Evolutionary conservation across 2,329 filamentous ascomycete species (phyloP).

Genomic region (Alternaria dauci): DNA sequence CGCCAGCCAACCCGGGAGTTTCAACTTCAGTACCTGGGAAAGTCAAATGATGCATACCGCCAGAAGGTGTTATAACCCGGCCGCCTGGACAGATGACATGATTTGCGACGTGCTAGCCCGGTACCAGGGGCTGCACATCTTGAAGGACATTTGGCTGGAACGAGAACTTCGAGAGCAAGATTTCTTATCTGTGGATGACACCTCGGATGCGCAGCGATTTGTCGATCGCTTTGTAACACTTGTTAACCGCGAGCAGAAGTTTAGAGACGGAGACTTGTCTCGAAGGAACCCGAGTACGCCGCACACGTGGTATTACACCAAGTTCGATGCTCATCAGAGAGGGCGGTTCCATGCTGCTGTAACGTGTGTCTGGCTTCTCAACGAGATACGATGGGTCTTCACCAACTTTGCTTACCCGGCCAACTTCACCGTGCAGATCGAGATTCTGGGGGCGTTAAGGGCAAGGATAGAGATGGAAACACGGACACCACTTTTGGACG

Average conservation of each 20-base stretch:
- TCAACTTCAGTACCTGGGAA: slow-evolving; percentile 15
- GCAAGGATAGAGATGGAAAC: background rate
- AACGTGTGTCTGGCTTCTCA: slow-evolving; percentile 32
- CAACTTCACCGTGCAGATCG: slow-evolving; percentile 9
- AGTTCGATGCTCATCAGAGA: slow-evolving; percentile 30
- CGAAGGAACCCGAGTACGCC: slow-evolving; percentile 4
- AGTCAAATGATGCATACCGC: background rate
- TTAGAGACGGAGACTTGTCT: slow-evolving; percentile 6
- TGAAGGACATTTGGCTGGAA: slow-evolving; percentile 34
- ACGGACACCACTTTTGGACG: slow-evolving; percentile 22
- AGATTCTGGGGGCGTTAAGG: background rate
- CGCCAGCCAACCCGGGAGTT: slow-evolving; percentile 2
- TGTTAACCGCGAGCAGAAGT: slow-evolving; percentile 12
- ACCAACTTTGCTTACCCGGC: slow-evolving; percentile 22
- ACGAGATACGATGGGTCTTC: slow-evolving; percentile 38
- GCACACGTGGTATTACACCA: slow-evolving; percentile 14
- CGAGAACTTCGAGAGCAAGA: slow-evolving; percentile 25
- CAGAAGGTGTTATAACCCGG: background rate
- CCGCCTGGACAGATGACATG: slow-evolving; percentile 21
- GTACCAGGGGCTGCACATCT: slow-evolving; percentile 33
- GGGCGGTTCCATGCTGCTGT: slow-evolving; percentile 34
- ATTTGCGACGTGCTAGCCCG: slow-evolving; percentile 35
- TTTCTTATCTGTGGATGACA: slow-evolving; percentile 21
- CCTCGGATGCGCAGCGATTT: slow-evolving; percentile 8
- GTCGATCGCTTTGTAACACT: slow-evolving; percentile 7